Evolutionary conservation across 2,329 filamentous ascomycete species (phyloP), one percentile per base, ranked within the genome.

Genomic region (Podosphaera fusca): DNA sequence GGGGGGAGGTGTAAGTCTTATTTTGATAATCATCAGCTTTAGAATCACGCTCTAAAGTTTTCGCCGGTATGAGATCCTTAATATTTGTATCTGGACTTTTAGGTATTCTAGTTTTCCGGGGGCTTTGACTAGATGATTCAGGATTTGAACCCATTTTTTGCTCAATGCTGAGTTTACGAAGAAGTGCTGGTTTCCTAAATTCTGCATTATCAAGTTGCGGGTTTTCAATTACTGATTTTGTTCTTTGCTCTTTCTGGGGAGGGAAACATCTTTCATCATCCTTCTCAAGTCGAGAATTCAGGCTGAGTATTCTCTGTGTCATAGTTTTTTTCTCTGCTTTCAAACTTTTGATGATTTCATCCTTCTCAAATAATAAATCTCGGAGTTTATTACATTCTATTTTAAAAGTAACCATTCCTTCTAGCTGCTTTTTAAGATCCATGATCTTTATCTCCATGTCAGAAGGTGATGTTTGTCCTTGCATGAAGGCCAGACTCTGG

Each of bases 361-460:
- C 74, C 0, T 74, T 71, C 33, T 68, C 65, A 53, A 69, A 71
- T 36, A 82, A 69, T 36, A 75, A 72, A 0, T 71, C 68, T 62
- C 75, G 77, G 0, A 81, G 67, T 29, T 69, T 69, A 40, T 73
- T 70, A n/a, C 79, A 67, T 63, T 82, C 76, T 8, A 75, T 71
- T 33, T 73, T 73, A 34, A 81, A 68, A 12, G 70, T 70, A 1
- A 72, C 69, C 55, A 78, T 68, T 59, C 81, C 74, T 60, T 71
- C 74, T 0, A 75, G 68, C 60, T 81, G 77, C 4, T 73, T 72
- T 57, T 74, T 72, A 14, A 77, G 77, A 58, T 72, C 72, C 56
- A 74, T 72, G 9, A 80, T 69, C 64, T 81, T 77, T 45, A 74
- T 70, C 57, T 75, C 73, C 2, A 73, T 73, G 42, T 81, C 77